These are phyloP conservation scores for Calocybe gangraenosa DNA, from an alignment of 768 basidiomycete genomes.

Conservation along the genomic window DNA sequence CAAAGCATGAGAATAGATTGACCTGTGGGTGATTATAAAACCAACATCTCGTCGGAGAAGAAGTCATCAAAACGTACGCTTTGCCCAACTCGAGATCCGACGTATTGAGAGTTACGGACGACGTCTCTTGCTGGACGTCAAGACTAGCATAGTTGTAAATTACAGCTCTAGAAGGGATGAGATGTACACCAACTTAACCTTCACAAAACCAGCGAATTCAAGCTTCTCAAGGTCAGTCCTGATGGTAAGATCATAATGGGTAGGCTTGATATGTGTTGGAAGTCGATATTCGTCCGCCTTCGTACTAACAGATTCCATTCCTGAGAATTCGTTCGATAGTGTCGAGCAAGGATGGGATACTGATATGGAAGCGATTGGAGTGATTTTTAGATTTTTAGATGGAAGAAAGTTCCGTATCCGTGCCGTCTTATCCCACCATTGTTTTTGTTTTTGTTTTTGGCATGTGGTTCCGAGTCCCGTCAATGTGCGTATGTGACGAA, in stretches of 20 bases:
- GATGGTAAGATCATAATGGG: slow-evolving; percentile 75
- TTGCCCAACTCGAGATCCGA: slow-evolving; percentile 53
- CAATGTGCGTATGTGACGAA: no score
- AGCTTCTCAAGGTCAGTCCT: slow-evolving; percentile 79
- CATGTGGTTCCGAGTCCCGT: neutral
- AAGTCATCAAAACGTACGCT: slow-evolving; percentile 31
- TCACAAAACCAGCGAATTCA: slow-evolving; percentile 73
- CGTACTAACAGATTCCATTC: slow-evolving; percentile 13
- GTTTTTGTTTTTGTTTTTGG: slow-evolving; percentile 12
- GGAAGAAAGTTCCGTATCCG: slow-evolving; percentile 13
- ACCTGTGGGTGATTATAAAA: slow-evolving; percentile 20
- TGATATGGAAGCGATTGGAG: slow-evolving; percentile 13
- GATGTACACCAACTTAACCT: slow-evolving; percentile 49
- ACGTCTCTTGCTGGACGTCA: slow-evolving; percentile 58
- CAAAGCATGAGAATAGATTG: slow-evolving; percentile 52
- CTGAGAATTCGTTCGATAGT: slow-evolving; percentile 24
- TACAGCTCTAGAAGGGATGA: neutral
- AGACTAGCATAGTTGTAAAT: slow-evolving; percentile 39
- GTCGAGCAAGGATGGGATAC: slow-evolving; percentile 14
- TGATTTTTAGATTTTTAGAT: slow-evolving; percentile 14
- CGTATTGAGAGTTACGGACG: slow-evolving; percentile 61
- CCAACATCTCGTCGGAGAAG: neutral
- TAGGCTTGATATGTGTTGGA: slow-evolving; percentile 61
- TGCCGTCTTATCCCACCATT: slow-evolving; percentile 8
- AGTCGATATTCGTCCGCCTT: slow-evolving; percentile 51